Evolutionary conservation across 306 rosid genomes (phyloP), one percentile per base, ranked within the genome.

Genomic region (Glycyrrhiza uralensis): DNA sequence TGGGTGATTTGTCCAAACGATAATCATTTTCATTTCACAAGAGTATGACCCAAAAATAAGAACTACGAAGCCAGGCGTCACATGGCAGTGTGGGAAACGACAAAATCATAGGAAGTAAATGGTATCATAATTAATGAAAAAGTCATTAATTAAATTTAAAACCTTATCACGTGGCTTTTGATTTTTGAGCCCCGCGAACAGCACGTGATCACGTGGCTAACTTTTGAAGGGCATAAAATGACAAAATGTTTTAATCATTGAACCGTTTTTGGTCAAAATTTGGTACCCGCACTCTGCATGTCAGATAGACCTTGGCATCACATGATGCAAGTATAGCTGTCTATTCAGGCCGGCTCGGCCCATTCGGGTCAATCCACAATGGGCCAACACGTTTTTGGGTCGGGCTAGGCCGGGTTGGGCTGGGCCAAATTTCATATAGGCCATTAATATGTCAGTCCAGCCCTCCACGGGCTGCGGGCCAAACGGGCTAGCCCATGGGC

Each of bases 171-270:
- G 66, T 58, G 68, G 38, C 58, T 57, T 64, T 85, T n/a, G 66
- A 11, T 24, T 18, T 68, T 60, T 33, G 83, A 72, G 72, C 64
- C 51, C 55, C 71, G 50, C 60, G 74, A 74, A 22, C 18, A 38
- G 29, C 85, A 81, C 83, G 79, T 84, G 85, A 73, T 44, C 80
- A 84, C 83, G 83, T 78, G 85, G 67, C 74, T 19, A 14, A 11
- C 58, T 61, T 63, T 58, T 12, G 4, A 33, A 57, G 5, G 8
- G 32, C 35, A 15, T 39, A 19, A 51, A 33, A 32, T 12, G 6
- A 19, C 13, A 19, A 51, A 33, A 32, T 12, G 6, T 7, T 12
- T 5, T 0, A 2, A 23, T n/a, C 12, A 55, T 23, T 19, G 73
- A 59, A 12, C 14, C 39, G 32, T n/a, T n/a, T n/a, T 55, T 51